Evolutionary conservation across 2,329 filamentous ascomycete genomes (phyloP), one percentile per base, ranked within the genome.

Genomic region (Fusarium abutilonis): DNA sequence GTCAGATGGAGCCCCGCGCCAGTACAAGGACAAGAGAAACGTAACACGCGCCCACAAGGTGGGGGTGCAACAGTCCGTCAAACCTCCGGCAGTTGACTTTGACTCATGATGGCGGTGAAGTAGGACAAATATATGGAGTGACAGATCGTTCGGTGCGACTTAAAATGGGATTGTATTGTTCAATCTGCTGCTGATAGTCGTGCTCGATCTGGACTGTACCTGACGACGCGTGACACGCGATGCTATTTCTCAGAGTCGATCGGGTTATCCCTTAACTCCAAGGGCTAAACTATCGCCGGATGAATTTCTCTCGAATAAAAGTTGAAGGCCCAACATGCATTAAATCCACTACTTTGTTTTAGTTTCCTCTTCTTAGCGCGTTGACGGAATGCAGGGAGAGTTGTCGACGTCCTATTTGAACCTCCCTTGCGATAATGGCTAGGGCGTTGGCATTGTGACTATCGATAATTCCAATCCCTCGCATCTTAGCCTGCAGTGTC

Each of bases 71-170:
- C 23, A 26, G 23, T 26, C 23, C 8, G 23, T 26, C 6, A 26
- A 58, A 50, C 45, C 29, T 21, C 53, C 45, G 55, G 55, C 55
- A 58, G 39, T 58, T 58, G 34, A 52, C 29, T 58, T 58, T 58
- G 34, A 52, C 29, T 58, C 53, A 58, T 26, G 44, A 31, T 17
- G 28, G 21, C n/a, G 15, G 28, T 19, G 39, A 40, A 45, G 10
- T 38, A 14, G 23, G 35, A 19, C 34, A 44, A 29, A 40, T 34
- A 52, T 26, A 14, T 19, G 15, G 35, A 19, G 6, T 45, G 19
- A 26, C 53, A 58, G 45, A 32, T 52, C 54, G 53, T 21, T 44
- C 17, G 17, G 45, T 58, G n/a, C 34, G 34, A 58, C 53, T 19
- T n/a, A 26, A 4, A 26, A 4, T 3, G 23, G 3, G 6, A 8